Evolutionary conservation across 306 rosid species (phyloP), one percentile per base, ranked within the genome.

Genomic region (Sechiopsis laciniata): DNA sequence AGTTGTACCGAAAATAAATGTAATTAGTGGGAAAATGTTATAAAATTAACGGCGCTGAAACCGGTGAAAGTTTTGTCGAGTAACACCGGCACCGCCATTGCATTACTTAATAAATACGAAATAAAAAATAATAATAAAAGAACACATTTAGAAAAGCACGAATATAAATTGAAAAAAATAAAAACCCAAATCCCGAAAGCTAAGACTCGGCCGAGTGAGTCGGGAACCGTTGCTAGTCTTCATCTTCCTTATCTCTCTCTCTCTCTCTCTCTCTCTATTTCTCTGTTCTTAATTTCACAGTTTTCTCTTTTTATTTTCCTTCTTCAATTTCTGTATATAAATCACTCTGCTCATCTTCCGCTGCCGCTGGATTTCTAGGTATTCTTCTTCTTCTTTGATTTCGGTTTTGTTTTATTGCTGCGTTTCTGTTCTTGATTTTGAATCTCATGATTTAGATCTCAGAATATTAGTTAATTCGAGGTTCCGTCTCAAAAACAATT

Each of bases 141-240:
- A 10, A 10, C 15, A 12, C 13, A 32, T 62, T 6, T 13, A 13
- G 6, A 32, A 35, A 70, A 52, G 3, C 1, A 10, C 7, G 16
- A 51, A 70, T 8, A 24, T 22, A 51, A 68, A 68, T 21, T 0
- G 2, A 68, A 42, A 37, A 37, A 37, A 40, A 40, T 6, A 40
- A 21, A 68, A 68, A 68, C 17, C 13, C 55, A 67, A 67, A 50
- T 69, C 12, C 57, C 45, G 58, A 66, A 20, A 37, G n/a, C 42
- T 17, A 51, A 48, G 42, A 8, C 57, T 52, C 20, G 15, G 74
- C 55, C 55, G 17, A 51, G 55, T 8, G 59, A 8, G 24, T 51
- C 53, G 74, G 74, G 45, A 70, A 70, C 60, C 60, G 56, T 70
- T 52, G 48, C 59, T 48, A 20, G 24, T 16, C 73, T 22, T 50